Evolutionary conservation across 2,329 filamentous ascomycete genomes (phyloP), one percentile per base, ranked within the genome.

Genomic region (Phialocephala sp.): DNA sequence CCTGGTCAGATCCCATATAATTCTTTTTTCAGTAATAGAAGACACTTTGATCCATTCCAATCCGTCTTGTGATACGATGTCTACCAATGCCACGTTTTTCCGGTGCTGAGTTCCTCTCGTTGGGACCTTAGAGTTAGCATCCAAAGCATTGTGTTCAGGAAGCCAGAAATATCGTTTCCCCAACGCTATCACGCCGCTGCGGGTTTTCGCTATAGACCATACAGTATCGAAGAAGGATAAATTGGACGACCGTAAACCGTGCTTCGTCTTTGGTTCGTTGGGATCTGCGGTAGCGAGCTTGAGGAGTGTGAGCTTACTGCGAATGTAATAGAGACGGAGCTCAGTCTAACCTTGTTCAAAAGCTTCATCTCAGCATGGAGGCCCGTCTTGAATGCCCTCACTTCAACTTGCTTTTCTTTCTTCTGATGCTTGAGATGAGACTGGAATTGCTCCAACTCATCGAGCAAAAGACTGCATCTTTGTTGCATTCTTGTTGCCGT

Each of bases 1-100:
- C 75, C 90, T 89, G 3, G 89, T 89, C 68, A 91, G 82, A 70
- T 91, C 89, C 73, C 89, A 89, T 20, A 91, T 77, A 36, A 92
- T 78, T 60, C 88, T 81, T 65, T 83, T 86, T 69, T 89, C 85
- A 0, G 86, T 89, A 27, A 89, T 79, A 4, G 87, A 89, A 5
- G 87, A 90, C 1, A 91, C 84, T 75, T 91, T 91, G 62, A 89
- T 83, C 89, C 89, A 92, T 71, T 87, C 83, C 64, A 82, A 77
- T 12, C 89, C 89, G 74, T 86, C 83, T 63, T 86, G 80, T 1
- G 86, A 83, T 32, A 91, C 84, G 55, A 90, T 84, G 76, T 92
- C 89, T 4, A 91, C 87, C 60, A 86, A 78, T 0, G 85, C 85
- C 66, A 81, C 82, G 24, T 69, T 54, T 32, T 60, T 39, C 55